Evolutionary conservation across 495 filamentous ascomycete species (phyloP), one percentile per base, ranked within the genome.

Genomic region (Hypoxylon fragiforme): DNA sequence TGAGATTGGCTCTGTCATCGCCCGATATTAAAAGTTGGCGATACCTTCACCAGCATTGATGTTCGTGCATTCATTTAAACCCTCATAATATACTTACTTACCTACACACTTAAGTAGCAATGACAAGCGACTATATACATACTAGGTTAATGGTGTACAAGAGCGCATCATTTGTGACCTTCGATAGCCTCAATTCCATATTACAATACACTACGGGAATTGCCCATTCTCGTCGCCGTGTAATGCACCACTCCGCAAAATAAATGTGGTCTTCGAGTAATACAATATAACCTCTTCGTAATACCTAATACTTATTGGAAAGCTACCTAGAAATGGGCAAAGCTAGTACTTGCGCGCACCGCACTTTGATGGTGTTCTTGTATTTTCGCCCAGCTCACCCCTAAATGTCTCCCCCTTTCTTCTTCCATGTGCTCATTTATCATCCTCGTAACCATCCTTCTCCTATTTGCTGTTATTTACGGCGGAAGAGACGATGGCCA

Each of bases 151-250:
- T 26, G 48, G 52, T 13, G 49, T 44, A 54, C 57, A 40, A 40
- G 49, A 26, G n/a, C n/a, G n/a, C n/a, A n/a, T n/a, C 11, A 12
- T 37, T 18, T 54, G 50, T 54, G 19, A 50, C 45, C 44, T 60
- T 50, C 40, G 16, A 45, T 38, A 53, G 49, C 6, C 38, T 38
- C 26, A 13, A 28, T 40, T 22, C 21, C 57, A 34, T 49, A 54
- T 60, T 50, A 34, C 31, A 24, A 44, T 35, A 48, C 52, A 32
- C 50, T 24, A 52, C 58, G 51, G 46, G 9, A 57, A 38, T 19
- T 51, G 43, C 24, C 20, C 7, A 39, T 54, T 60, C 43, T 54
- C 57, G 50, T 45, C n/a, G 34, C 44, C 45, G 57, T 54, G 44
- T 30, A 30, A 50, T 54, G 45, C n/a, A n/a, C 39, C 40, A 35